Base-by-base conservation (phyloP, 176 grass and related monocot species). In the Thinopyrum elongatum region DNA sequence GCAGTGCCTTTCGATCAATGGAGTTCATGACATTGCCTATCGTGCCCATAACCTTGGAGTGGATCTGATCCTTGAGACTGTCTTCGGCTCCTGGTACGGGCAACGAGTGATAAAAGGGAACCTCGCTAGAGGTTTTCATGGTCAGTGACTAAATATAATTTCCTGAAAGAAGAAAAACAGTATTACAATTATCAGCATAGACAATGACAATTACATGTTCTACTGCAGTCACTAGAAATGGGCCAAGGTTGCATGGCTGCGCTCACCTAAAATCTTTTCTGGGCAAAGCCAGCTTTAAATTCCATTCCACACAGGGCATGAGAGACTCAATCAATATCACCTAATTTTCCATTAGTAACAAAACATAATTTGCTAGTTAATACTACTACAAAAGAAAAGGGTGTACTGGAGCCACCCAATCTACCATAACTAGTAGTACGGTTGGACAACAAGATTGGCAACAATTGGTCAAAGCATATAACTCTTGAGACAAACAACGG, bases 81-180 rank as follows among this genome's bases (percentile, higher is more conserved):
- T 25, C 81, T 28, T 57, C 13, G 28, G 53, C 41, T 49, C 84
- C 91, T 33, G 84, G 75, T 80, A 77, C 78, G 79, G 86, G 85
- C 68, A 95, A 68, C 1, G 89, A 86, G 39, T 87, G 77, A 76
- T 95, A 95, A 0, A 73, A 76, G 22, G 82, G 64, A 65, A 78
- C 49, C 58, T 91, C 87, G 41, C 83, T 87, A 17, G 41, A 80
- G n/a, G 62, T 27, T 69, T 39, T 22, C 91, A 90, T 95, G 9
- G 38, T 72, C 28, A 16, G 4, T 59, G 16, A 26, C 28, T 77
- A 94, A 14, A 85, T 41, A 74, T 63, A 68, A 34, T 10, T 58
- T 81, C n/a, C 83, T 89, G 89, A 65, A 87, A 80, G 2, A 70
- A 81, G 9, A 0, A 53, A 81, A 88, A 26, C 58, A 35, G 38